phyloP scores from a whole-genome alignment of 2,329 filamentous ascomycete genomes.

The Fusarium sp. region DNA sequence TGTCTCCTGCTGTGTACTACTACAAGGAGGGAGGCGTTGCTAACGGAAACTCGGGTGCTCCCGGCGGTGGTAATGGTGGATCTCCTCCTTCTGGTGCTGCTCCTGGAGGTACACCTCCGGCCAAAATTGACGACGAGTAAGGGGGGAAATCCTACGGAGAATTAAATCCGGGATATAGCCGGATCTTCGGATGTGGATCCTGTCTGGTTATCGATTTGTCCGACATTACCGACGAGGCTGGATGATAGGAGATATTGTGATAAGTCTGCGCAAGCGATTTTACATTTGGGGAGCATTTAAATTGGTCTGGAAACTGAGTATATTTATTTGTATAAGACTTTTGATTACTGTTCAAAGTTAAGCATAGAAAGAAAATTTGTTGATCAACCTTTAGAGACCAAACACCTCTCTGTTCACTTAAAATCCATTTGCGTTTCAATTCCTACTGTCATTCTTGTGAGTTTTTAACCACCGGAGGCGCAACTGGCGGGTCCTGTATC shows the following conservation, averaged over 20 bases:
- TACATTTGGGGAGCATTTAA: background rate
- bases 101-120: slow-evolving; percentile 9
- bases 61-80: slow-evolving; percentile 18
- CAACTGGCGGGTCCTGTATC: no score
- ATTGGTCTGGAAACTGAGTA: slow-evolving; percentile 5
- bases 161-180: background rate
- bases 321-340: background rate
- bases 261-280: background rate
- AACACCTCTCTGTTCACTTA: no score
- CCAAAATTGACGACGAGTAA: background rate
- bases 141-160: background rate
- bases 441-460: no score
- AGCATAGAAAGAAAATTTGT: background rate
- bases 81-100: slow-evolving; percentile 15
- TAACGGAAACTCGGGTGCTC: slow-evolving; percentile 35
- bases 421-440: no score
- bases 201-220: background rate
- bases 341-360: background rate
- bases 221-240: background rate
- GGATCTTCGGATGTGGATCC: background rate
- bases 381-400: background rate
- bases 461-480: no score
- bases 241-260: background rate
- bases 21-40: slow-evolving; percentile 42
- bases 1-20: slow-evolving; percentile 35